Conservation (phyloP, 2,329 filamentous ascomycete genomes). For the Cladosporium halotolerans region DNA sequence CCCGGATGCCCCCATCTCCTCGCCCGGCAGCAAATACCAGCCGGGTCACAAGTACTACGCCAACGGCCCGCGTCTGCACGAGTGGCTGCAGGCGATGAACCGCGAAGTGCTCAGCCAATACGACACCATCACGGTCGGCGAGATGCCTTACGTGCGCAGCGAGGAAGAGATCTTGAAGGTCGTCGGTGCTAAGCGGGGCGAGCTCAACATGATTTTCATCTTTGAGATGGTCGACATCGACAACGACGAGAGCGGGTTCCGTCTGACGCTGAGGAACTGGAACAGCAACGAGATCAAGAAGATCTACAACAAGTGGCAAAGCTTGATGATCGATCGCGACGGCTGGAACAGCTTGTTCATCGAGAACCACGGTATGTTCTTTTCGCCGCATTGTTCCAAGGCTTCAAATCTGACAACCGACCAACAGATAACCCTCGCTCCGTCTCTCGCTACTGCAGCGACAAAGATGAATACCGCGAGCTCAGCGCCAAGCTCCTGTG, state of each 20-base stretch:
- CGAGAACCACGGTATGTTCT: conserved; percentile 44
- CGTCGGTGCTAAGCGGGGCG: conserved; percentile 35
- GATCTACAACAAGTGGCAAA: conserved; percentile 38
- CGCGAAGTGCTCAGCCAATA: conserved; percentile 49
- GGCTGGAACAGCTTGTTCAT: conserved; percentile 49
- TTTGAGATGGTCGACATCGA: conserved; percentile 41
- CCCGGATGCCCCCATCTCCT: conserved; percentile 37
- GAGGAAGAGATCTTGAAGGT: conserved; percentile 38
- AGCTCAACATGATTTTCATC: conserved; percentile 46
- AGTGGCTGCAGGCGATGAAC: conserved; percentile 51
- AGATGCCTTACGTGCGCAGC: conserved; percentile 51
- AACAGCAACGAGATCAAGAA: conserved; percentile 24
- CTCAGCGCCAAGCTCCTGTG: conserved; percentile 43
- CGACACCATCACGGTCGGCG: conserved; percentile 54
- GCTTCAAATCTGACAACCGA: not conserved
- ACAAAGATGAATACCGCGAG: conserved; percentile 40
- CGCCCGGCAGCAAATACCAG: conserved; percentile 39
- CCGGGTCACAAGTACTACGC: conserved; percentile 46
- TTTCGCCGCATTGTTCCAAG: not conserved
- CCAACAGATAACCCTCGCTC: conserved; percentile 38
- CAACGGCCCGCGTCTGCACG: conserved; percentile 54
- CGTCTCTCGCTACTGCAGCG: conserved; percentile 44
- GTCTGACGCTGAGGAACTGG: conserved; percentile 37
- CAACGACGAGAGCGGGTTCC: conserved; percentile 27
- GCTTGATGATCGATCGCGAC: conserved; percentile 42